Conservation (phyloP, 257 asterid species). For the Fraxinus americana region DNA sequence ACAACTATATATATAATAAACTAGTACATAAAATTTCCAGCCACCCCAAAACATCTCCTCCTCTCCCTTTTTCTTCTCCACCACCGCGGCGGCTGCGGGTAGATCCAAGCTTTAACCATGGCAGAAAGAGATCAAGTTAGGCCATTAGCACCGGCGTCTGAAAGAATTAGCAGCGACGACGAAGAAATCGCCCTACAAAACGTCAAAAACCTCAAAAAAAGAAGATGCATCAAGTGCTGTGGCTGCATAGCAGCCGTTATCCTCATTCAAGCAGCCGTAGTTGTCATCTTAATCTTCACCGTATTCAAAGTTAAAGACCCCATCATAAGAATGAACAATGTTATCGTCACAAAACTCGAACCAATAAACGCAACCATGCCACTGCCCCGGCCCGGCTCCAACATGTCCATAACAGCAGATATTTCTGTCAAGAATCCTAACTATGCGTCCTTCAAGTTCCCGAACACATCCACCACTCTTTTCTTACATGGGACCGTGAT, state of each 20-base stretch:
- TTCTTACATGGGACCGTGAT: slow-evolving; percentile 54
- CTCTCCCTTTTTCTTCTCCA: too few species aligned
- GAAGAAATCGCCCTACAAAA: slow-evolving; percentile 29
- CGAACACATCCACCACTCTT: slow-evolving; percentile 63
- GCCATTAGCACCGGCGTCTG: slow-evolving; percentile 67
- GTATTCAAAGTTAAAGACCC: slow-evolving; percentile 68
- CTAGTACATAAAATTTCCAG: neutral
- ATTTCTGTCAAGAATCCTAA: slow-evolving; percentile 82
- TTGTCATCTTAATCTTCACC: slow-evolving; percentile 63
- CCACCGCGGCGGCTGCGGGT: neutral
- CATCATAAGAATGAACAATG: slow-evolving; percentile 51
- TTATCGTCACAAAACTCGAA: slow-evolving; percentile 40
- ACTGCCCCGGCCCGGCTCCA: slow-evolving; percentile 60
- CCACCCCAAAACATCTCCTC: neutral
- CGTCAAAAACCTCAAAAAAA: slow-evolving; percentile 34
- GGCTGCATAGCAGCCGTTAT: slow-evolving; percentile 37
- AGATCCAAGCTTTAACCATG: slow-evolving; percentile 26
- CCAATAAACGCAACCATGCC: slow-evolving; percentile 34
- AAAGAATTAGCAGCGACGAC: slow-evolving; percentile 52
- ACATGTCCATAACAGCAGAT: slow-evolving; percentile 67
- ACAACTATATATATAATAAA: neutral
- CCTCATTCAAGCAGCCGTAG: slow-evolving; percentile 46
- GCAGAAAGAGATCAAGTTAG: slow-evolving; percentile 60
- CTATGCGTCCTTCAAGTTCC: slow-evolving; percentile 60
- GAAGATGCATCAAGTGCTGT: slow-evolving; percentile 53